phyloP scores from a whole-genome alignment of 2,329 filamentous ascomycete genomes.

The Elsinoe necatrix region DNA sequence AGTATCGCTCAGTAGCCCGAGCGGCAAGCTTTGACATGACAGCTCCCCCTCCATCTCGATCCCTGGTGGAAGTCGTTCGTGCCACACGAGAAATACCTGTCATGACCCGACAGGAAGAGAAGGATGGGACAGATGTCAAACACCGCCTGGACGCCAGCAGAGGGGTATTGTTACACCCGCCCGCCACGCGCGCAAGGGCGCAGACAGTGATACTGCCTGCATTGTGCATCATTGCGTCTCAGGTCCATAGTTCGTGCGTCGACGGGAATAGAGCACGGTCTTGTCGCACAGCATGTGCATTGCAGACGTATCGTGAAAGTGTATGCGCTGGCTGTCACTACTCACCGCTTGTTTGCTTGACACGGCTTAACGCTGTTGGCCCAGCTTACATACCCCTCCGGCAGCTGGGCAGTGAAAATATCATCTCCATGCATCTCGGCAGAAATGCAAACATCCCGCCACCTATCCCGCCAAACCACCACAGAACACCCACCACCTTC shows the following conservation, averaged over 20 bases:
- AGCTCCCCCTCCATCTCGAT: neutral
- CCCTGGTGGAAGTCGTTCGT: neutral
- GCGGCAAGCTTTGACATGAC: neutral
- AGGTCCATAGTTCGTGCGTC: neutral
- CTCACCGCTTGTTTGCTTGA: neutral
- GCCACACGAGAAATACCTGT: neutral
- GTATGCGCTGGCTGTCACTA: neutral
- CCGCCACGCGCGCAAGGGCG: neutral
- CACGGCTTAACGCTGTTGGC: neutral
- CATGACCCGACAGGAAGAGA: neutral
- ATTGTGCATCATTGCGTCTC: neutral
- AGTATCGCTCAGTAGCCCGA: neutral
- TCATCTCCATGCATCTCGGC: neutral
- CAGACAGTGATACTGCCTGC: neutral
- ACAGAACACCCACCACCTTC: constrained; percentile 4
- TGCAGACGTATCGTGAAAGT: neutral
- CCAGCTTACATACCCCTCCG: neutral
- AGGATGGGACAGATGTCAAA: neutral
- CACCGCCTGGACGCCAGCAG: neutral
- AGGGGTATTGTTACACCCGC: constrained; percentile 4
- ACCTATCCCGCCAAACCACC: neutral
- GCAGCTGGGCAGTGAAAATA: too few species aligned
- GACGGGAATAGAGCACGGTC: neutral
- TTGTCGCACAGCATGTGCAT: constrained; percentile 3
- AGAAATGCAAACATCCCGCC: too few species aligned